Evolutionary conservation across 2,329 filamentous ascomycete genomes (phyloP), one percentile per base, ranked within the genome.

Genomic region (Cladosporium sp.): DNA sequence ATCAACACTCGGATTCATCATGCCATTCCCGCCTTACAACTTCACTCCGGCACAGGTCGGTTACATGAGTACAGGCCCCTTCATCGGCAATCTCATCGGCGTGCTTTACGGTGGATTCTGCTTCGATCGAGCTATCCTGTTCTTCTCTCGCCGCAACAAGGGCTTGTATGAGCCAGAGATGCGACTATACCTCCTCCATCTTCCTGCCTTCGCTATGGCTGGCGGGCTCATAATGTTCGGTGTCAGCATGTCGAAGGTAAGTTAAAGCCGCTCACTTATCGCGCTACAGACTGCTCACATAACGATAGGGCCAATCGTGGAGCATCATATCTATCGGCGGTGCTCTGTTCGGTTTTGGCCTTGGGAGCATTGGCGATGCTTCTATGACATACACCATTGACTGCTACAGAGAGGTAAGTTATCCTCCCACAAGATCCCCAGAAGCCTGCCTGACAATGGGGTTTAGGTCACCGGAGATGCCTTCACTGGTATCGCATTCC

Each of bases 31-130:
- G 8, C 74, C 74, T 0, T 78, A 76, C 68, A 83, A 82, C 74
- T 84, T 85, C 71, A 77, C 77, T 24, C 76, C 81, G 12, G 78
- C 78, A 10, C 72, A 81, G 65, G 80, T 80, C 0, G 84, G 83
- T 0, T 76, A 84, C 44, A 81, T 83, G 66, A 82, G 80, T 36
- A 75, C 85, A 26, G 82, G 82, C 0, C 81, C 82, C 0, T 81
- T 85, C 68, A 64, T 73, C 30, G 71, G 71, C 1, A 64, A 65
- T 21, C 11, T 69, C n/a, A 59, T 70, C 26, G 71, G 67, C 10
- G 64, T 69, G 1, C 51, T 68, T 30, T 69, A 65, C 54, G 63
- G 66, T 5, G 57, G 60, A 18, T 65, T 67, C 12, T 30, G 61
- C 21, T 68, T 61, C 28, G 71, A 73, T 55, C 61, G 67, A 18